Evolutionary conservation across 495 filamentous ascomycete genomes (phyloP).

Genomic region (Podospora pseudoanserina): DNA sequence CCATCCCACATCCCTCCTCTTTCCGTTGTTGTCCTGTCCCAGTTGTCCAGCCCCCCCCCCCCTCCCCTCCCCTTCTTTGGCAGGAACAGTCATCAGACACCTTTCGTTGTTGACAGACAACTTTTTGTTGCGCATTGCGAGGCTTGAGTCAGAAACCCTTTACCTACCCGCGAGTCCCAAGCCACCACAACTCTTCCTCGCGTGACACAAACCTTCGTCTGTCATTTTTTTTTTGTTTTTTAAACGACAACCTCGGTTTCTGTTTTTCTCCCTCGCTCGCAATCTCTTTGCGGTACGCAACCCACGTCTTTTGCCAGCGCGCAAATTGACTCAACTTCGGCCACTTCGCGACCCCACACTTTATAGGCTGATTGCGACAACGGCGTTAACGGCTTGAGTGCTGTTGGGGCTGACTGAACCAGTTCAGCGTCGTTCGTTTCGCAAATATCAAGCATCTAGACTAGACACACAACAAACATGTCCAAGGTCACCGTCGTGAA

Average conservation of each 20-base stretch:
- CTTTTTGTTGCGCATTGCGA: background rate
- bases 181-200: background rate
- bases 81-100: background rate
- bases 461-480: constrained; percentile 24
- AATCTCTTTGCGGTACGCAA: constrained; percentile 2
- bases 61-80: background rate
- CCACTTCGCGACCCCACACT: background rate
- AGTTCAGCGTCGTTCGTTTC: background rate
- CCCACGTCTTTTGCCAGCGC: constrained; percentile 2
- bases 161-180: background rate
- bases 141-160: constrained; percentile 9
- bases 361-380: background rate
- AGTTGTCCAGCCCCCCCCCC: background rate
- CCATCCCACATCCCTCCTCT: background rate
- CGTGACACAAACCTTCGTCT: background rate
- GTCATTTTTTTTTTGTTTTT: background rate
- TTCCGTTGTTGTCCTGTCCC: background rate
- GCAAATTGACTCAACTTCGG: background rate
- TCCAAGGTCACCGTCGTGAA: constrained; percentile 50
- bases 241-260: background rate
- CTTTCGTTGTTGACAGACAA: background rate
- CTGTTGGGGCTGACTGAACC: background rate
- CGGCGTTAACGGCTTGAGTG: background rate
- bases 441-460: background rate
- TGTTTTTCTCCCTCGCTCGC: background rate